These are phyloP conservation scores for Boletus pseudopeckii DNA, from an alignment of 768 basidiomycete species.

Conservation along the genomic window DNA sequence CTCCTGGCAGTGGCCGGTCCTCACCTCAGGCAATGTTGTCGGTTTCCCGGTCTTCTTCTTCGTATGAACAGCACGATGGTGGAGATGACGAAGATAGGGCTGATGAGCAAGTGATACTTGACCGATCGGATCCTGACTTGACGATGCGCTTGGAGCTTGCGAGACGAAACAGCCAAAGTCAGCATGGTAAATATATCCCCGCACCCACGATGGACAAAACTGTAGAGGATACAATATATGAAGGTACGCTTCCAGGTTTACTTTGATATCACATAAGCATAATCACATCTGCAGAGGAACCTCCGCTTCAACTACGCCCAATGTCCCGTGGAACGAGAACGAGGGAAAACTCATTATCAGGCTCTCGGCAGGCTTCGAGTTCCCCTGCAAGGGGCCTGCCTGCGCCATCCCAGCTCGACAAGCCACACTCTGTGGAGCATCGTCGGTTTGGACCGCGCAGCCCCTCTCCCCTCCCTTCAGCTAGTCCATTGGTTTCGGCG, in stretches of 20 bases:
- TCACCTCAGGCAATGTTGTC: slow-evolving; percentile 34
- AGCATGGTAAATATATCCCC: slow-evolving; percentile 47
- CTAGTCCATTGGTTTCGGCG: slow-evolving; percentile 33
- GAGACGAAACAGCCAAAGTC: slow-evolving; percentile 77
- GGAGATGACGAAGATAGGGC: slow-evolving; percentile 46
- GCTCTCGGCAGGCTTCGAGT: slow-evolving; percentile 45
- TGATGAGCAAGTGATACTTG: slow-evolving; percentile 40
- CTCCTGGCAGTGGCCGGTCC: slow-evolving; percentile 37
- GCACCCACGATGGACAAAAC: slow-evolving; percentile 43
- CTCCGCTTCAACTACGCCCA: slow-evolving; percentile 51
- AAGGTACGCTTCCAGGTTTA: slow-evolving; percentile 47
- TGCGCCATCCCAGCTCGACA: slow-evolving; percentile 40
- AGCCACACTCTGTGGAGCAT: slow-evolving; percentile 50
- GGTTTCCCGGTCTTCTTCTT: slow-evolving; percentile 40
- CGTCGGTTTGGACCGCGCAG: slow-evolving; percentile 73
- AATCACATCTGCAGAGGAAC: slow-evolving; percentile 47
- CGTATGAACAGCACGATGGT: slow-evolving; percentile 39
- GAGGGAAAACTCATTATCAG: slow-evolving; percentile 41
- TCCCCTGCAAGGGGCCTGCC: slow-evolving; percentile 34
- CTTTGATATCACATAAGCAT: slow-evolving; percentile 3
- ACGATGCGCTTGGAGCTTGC: slow-evolving; percentile 78
- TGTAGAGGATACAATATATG: slow-evolving; percentile 69
- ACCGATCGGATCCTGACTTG: slow-evolving; percentile 74
- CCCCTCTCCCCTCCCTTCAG: slow-evolving; percentile 64
- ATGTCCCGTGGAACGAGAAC: slow-evolving; percentile 48